Conservation (phyloP, 78 protist species). For the Dictyostelium purpureum region DNA sequence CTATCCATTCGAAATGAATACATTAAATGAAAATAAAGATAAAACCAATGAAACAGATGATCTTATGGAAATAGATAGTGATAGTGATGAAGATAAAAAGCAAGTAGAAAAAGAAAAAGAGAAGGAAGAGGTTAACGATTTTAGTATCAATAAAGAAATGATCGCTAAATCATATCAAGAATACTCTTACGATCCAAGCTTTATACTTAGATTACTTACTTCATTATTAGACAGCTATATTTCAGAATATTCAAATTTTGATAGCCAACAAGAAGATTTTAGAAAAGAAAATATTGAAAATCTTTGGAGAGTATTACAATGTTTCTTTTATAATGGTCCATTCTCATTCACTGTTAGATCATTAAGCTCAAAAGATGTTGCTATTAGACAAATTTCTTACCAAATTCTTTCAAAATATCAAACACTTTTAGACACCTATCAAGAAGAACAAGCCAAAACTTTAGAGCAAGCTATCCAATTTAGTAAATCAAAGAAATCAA, state of each 20-base stretch:
- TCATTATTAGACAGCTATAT: constrained; percentile 3
- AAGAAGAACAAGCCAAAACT: neutral
- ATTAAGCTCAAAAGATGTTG: neutral
- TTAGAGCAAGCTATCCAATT: neutral
- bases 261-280: constrained; percentile 9
- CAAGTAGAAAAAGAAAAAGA: no score
- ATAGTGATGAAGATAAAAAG: neutral
- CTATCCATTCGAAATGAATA: constrained; percentile 2
- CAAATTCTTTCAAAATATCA: neutral
- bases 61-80: no score
- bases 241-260: neutral
- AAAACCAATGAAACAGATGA: neutral
- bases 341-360: constrained; percentile 24
- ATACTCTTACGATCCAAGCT: constrained; percentile 61
- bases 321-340: constrained; percentile 69
- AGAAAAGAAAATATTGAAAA: constrained; percentile 1
- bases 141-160: neutral
- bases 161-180: neutral
- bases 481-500: no score
- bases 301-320: neutral
- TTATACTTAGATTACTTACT: constrained; percentile 19
- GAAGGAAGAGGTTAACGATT: no score
- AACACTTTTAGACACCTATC: neutral
- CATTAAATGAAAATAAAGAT: neutral
- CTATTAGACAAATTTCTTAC: constrained; percentile 34